These are phyloP conservation scores for Teunomyces kruisii DNA, from an alignment of 805 yeast genomes.

Conservation along the genomic window DNA sequence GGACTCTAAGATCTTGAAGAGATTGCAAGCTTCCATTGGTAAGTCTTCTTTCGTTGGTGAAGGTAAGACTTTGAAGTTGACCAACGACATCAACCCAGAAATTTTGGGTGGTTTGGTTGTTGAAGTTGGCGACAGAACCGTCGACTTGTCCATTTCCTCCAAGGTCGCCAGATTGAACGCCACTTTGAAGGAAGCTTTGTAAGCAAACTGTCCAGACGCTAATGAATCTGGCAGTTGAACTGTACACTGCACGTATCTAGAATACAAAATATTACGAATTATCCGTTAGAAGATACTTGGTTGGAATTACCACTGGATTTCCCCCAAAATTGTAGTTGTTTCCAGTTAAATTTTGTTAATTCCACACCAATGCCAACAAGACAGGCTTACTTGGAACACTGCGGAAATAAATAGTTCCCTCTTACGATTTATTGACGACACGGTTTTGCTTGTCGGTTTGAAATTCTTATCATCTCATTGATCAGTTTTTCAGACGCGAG, in stretches of 20 bases:
- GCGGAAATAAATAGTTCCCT: too few relatives aligned
- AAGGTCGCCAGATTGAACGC: conserved; percentile 88
- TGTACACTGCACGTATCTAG: conserved; percentile 4
- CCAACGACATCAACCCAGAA: conserved; percentile 82
- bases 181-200: conserved; percentile 82
- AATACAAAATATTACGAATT: not conserved
- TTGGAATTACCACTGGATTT: not conserved
- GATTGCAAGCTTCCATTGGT: conserved; percentile 75
- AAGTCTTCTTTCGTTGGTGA: conserved; percentile 79
- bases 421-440: too few relatives aligned
- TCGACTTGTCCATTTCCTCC: conserved; percentile 83
- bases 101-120: conserved; percentile 95
- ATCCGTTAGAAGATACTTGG: not conserved
- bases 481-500: not conserved
- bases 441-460: not conserved
- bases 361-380: too few relatives aligned
- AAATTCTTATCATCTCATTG: conserved; percentile 2
- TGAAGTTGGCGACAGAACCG: conserved; percentile 95
- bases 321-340: not conserved
- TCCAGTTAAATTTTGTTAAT: too few relatives aligned
- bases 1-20: conserved; percentile 75
- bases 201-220: conserved; percentile 23
- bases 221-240: not conserved
- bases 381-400: not conserved
- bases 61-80: conserved; percentile 81